These are phyloP conservation scores for Chamaecyparis obtusa DNA, from an alignment of 75 land plant species.

Conservation along the genomic window DNA sequence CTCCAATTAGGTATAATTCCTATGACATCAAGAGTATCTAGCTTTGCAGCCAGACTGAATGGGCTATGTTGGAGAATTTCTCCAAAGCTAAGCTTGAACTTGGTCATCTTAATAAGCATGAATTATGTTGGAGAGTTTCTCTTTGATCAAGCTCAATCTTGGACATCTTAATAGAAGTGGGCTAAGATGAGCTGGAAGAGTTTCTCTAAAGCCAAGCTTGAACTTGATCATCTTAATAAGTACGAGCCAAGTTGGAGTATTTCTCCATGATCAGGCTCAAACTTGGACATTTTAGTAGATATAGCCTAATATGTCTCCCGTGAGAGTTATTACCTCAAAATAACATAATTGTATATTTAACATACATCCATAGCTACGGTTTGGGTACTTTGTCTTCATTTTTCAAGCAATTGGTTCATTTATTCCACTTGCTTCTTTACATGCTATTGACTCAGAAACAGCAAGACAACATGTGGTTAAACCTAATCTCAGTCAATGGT, in stretches of 20 bases:
- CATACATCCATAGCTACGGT: neutral
- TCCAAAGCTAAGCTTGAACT: neutral
- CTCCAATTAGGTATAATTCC: neutral
- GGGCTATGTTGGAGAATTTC: neutral
- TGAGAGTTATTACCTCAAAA: neutral
- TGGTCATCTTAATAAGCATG: neutral
- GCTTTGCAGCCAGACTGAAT: neutral
- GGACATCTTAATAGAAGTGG: neutral
- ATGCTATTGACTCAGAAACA: neutral
- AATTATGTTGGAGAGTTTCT: too few species aligned
- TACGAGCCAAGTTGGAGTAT: neutral
- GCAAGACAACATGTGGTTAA: neutral
- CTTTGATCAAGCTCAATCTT: neutral
- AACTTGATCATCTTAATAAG: neutral
- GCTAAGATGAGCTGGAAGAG: neutral
- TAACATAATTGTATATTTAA: neutral
- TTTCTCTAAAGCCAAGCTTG: neutral
- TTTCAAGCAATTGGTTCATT: neutral
- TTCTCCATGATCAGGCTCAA: neutral
- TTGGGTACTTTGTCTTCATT: neutral
- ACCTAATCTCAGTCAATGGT: neutral
- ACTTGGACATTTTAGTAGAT: neutral
- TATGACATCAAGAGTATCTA: neutral
- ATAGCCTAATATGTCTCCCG: neutral
- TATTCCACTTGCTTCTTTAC: neutral